phyloP scores from a whole-genome alignment of 768 basidiomycete genomes.

The Collybia nuda region DNA sequence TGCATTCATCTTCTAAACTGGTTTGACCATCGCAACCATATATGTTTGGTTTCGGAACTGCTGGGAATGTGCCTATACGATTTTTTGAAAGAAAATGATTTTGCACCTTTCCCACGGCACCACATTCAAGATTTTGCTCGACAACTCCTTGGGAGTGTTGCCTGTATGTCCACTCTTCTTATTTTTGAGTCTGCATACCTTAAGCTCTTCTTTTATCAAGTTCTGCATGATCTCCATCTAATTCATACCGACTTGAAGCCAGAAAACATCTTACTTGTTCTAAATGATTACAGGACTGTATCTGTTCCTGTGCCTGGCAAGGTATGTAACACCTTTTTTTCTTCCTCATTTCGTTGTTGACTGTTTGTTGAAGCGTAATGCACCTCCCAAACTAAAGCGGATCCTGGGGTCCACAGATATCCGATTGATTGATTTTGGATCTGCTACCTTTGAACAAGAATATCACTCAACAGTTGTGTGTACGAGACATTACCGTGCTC shows the following conservation, averaged over 20 bases:
- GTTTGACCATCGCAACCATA: slow-evolving; percentile 98
- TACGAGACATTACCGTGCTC: slow-evolving; percentile 97
- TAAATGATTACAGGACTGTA: slow-evolving; percentile 70
- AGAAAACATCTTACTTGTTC: slow-evolving; percentile 94
- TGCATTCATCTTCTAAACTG: slow-evolving; percentile 93
- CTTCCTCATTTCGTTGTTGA: slow-evolving; percentile 12
- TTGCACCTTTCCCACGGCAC: slow-evolving; percentile 91
- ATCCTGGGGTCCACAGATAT: slow-evolving; percentile 89
- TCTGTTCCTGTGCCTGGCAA: slow-evolving; percentile 65
- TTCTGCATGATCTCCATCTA: slow-evolving; percentile 86
- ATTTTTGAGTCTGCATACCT: neutral
- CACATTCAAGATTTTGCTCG: slow-evolving; percentile 96
- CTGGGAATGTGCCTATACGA: slow-evolving; percentile 98
- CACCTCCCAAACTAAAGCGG: slow-evolving; percentile 67
- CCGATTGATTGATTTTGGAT: slow-evolving; percentile 96
- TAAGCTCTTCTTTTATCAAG: slow-evolving; percentile 39
- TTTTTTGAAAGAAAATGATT: slow-evolving; percentile 97
- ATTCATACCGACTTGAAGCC: slow-evolving; percentile 99
- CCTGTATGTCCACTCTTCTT: slow-evolving; percentile 62
- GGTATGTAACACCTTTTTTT: slow-evolving; percentile 32
- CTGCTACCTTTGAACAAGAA: slow-evolving; percentile 96
- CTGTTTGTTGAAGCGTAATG: slow-evolving; percentile 49
- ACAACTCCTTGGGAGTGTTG: slow-evolving; percentile 89
- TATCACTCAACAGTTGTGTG: slow-evolving; percentile 98
- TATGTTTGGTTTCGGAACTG: slow-evolving; percentile 94